Conservation (phyloP, 169 alveolate species). For the Haemoproteus tartakovskyi region DNA sequence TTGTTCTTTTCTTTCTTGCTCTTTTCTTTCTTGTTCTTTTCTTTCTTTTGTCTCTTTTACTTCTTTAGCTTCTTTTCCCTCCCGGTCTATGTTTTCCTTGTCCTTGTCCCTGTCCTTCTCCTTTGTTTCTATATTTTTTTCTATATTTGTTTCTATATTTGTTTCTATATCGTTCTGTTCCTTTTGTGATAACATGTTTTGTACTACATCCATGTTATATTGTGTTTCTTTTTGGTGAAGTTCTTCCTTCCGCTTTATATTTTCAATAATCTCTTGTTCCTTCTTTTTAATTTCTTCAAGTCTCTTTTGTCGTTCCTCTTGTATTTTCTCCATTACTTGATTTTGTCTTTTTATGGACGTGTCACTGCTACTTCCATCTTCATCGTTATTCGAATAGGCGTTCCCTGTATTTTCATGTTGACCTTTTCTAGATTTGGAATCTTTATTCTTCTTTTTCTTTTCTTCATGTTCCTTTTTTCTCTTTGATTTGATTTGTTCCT, state of each 20-base stretch:
- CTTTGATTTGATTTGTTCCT: slow-evolving; percentile 25
- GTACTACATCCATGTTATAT: too few species aligned
- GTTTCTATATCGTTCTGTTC: too few species aligned
- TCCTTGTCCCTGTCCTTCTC: too few species aligned
- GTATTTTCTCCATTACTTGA: slow-evolving; percentile 10
- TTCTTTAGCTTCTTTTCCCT: neutral
- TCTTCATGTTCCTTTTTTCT: slow-evolving; percentile 10
- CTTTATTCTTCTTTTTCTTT: slow-evolving; percentile 4
- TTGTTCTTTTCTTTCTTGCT: neutral
- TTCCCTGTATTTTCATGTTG: too few species aligned
- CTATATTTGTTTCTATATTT: too few species aligned
- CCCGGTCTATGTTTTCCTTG: too few species aligned
- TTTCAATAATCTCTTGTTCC: slow-evolving; percentile 42
- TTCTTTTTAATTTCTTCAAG: slow-evolving; percentile 40
- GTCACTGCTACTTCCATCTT: slow-evolving; percentile 5
- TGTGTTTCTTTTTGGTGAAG: too few species aligned
- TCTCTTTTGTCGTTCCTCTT: slow-evolving; percentile 24
- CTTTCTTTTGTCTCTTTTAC: neutral
- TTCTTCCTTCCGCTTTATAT: slow-evolving; percentile 53
- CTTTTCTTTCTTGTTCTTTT: neutral
- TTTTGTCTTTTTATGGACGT: slow-evolving; percentile 2
- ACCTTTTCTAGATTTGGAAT: too few species aligned
- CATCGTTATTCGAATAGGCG: too few species aligned
- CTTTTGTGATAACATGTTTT: too few species aligned
- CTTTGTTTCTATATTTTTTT: too few species aligned